Base-by-base conservation (phyloP, 2,329 filamentous ascomycete genomes). In the Hypoxylon sp. region DNA sequence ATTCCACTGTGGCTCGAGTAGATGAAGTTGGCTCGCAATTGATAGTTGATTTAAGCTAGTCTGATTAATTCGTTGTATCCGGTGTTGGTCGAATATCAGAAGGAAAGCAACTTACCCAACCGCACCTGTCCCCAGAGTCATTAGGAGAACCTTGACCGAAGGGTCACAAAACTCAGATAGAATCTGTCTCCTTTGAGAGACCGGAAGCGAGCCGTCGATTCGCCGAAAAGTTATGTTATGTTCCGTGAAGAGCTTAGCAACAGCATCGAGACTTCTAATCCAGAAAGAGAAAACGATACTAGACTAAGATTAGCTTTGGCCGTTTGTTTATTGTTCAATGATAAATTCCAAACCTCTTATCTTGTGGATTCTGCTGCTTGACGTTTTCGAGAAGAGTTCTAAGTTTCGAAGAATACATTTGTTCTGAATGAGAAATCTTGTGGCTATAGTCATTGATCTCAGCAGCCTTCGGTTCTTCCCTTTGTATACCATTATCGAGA, bases 211-310 rank as follows among this genome's bases (percentile, higher is more conserved):
- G 8, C 78, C 78, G 59, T 80, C 74, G 10, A 79, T 67, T n/a
- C 75, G 75, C n/a, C 67, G 44, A 52, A 72, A 77, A 46, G 22
- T 67, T 39, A 80, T 73, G 22, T 50, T 42, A 14, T 73, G 55
- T n/a, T 57, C 61, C 4, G 26, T 58, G 33, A 78, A 68, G 17
- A 78, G 69, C 31, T 65, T 58, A 35, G 71, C 74, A 13, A 78
- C 60, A 48, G 79, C 51, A 54, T 77, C 73, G 2, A 80, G 69
- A 47, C 75, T 79, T 24, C 75, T 77, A 10, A 74, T 79, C 79
- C 78, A 81, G 24, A 66, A 77, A 11, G 77, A 79, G 61, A 80
- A 80, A 13, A 80, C 67, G 44, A 80, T 72, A 55, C 78, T 80
- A 68, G 24, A 22, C 33, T 35, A 11, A 35, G 10, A 35, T 35